These are phyloP conservation scores for Colletotrichum sp. DNA, from an alignment of 2,329 filamentous ascomycete species.

Conservation along the genomic window DNA sequence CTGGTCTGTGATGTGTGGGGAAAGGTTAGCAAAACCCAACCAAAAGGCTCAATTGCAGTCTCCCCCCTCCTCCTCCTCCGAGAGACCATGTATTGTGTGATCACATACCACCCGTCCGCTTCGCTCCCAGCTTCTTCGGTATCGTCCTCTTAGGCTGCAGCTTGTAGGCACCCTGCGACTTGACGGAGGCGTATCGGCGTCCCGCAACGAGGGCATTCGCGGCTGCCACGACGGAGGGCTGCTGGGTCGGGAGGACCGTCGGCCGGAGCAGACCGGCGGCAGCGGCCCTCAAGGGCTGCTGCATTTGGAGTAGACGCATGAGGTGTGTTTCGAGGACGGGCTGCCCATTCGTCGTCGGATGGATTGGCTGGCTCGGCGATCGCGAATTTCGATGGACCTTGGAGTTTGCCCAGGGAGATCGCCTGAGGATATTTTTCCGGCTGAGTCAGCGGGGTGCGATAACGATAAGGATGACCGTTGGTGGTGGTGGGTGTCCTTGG, in stretches of 20 bases:
- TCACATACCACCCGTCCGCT: conserved; percentile 83
- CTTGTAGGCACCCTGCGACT: conserved; percentile 73
- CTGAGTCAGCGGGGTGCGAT: conserved; percentile 18
- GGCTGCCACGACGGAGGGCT: conserved; percentile 24
- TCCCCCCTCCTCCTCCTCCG: neutral
- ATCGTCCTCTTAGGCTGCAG: conserved; percentile 63
- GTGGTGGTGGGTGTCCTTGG: neutral
- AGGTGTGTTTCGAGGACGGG: conserved; percentile 18
- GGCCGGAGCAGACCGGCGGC: conserved; percentile 31
- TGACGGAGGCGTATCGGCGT: conserved; percentile 62
- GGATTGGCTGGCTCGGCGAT: neutral
- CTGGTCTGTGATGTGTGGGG: conserved; percentile 65
- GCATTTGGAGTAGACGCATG: conserved; percentile 54
- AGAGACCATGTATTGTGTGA: neutral
- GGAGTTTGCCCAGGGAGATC: conserved; percentile 5
- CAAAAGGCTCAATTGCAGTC: neutral
- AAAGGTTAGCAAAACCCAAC: conserved; percentile 1
- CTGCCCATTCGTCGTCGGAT: conserved; percentile 12
- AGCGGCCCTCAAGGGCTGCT: conserved; percentile 50
- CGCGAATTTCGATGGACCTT: neutral
- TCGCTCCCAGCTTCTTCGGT: conserved; percentile 88
- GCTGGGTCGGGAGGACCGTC: conserved; percentile 4
- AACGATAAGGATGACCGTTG: conserved; percentile 14
- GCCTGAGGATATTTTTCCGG: conserved; percentile 19
- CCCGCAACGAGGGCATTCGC: conserved; percentile 51